Percentiles rank a stretch among this genome's conserved stretches.
phyloP scores from a whole-genome alignment of 2,329 filamentous ascomycete genomes.

The Chrysoporthe austroafricana region DNA sequence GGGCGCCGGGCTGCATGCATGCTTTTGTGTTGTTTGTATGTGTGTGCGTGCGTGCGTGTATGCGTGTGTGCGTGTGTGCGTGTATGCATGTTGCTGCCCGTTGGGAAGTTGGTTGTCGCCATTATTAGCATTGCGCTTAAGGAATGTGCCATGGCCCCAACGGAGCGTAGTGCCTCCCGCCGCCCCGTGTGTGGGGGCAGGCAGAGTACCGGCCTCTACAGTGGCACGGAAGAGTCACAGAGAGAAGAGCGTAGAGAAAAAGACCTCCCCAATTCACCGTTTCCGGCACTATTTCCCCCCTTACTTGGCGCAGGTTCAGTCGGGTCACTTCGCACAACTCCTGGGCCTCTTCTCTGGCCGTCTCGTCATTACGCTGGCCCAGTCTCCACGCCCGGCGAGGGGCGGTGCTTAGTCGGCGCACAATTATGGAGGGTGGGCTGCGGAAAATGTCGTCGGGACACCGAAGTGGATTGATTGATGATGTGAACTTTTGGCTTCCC shows the following conservation, averaged over 20 bases:
- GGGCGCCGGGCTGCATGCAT: not conserved
- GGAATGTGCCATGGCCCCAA: not conserved
- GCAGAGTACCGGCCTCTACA: too few relatives aligned
- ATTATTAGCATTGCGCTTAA: not conserved
- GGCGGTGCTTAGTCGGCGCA: not conserved
- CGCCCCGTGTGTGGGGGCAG: too few relatives aligned
- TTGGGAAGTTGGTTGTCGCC: not conserved
- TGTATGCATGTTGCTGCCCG: not conserved
- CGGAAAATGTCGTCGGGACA: slow-evolving; percentile 1
- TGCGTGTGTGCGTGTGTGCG: not conserved
- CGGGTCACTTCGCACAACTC: not conserved
- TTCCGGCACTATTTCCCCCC: not conserved
- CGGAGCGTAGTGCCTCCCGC: not conserved
- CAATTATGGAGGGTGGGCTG: not conserved
- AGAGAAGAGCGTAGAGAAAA: not conserved
- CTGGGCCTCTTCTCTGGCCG: not conserved
- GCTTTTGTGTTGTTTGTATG: too few relatives aligned
- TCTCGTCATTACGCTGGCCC: not conserved
- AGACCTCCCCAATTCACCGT: not conserved
- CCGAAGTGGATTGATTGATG: not conserved
- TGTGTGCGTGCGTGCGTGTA: too few relatives aligned
- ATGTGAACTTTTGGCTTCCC: not conserved
- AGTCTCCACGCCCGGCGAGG: not conserved
- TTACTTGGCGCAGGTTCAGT: not conserved
- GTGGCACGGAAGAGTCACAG: too few relatives aligned